Evolutionary conservation across 768 basidiomycete species (phyloP), one percentile per base, ranked within the genome.

Genomic region (Termitomyces sp.): DNA sequence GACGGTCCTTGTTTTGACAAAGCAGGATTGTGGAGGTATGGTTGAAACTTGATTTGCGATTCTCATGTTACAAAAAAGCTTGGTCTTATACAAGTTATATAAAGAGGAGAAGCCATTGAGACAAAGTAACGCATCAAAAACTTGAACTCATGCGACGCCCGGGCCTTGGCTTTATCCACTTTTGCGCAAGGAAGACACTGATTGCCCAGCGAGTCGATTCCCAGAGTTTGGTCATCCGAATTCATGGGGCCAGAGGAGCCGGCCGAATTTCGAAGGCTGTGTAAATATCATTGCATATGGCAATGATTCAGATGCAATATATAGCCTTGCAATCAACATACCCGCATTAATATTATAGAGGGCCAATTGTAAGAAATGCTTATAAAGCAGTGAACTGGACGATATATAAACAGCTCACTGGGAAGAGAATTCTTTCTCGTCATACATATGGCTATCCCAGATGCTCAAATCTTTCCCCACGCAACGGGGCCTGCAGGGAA

Each of bases 401-500:
- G 37, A 56, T 24, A 57, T 33, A 50, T 37, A 46, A 37, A 32
- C 9, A 5, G 6, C 4, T 26, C 16, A 26, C n/a, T n/a, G n/a
- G n/a, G n/a, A n/a, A n/a, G n/a, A n/a, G n/a, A n/a, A n/a, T n/a
- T n/a, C n/a, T n/a, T n/a, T n/a, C 30, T 7, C 30, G 7, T 30
- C 30, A 30, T 30, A 45, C 55, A 27, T 44, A 80, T 80, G 79
- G 45, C 65, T 44, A 67, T 72, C 43, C 80, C 81, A 48, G 83
- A 86, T 70, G 76, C 68, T 62, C 64, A 82, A n/a, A 81, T 87
- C 33, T 76, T 79, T 62, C 84, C 86, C 0, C 70, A 73, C 59
- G 86, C 87, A 8, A 88, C 87, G 0, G 86, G 81, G 2, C 66
- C 58, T 5, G 87, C 87, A 0, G 76, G 73, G 0, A 59, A 77